Conservation (phyloP, 345 rosid genomes). For the Psidium friedrichsthalianum region DNA sequence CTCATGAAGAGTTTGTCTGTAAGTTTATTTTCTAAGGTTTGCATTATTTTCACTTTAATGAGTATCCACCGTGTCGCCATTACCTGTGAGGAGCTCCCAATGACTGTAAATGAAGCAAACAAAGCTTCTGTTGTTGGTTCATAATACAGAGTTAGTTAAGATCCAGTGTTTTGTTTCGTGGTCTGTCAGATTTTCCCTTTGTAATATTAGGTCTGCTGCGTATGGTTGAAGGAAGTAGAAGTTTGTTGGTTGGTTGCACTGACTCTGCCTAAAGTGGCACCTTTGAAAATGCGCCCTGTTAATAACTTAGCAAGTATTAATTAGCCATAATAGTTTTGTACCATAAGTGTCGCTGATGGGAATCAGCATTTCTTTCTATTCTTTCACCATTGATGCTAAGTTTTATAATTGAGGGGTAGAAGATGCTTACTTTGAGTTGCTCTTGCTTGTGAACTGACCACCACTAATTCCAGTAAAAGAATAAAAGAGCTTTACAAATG, state of each 20-base stretch:
- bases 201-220: background rate
- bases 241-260: background rate
- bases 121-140: background rate
- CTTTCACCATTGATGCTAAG: background rate
- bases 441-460: background rate
- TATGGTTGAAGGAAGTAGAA: background rate
- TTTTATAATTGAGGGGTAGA: background rate
- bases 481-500: background rate
- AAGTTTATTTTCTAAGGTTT: slow-evolving; percentile 18
- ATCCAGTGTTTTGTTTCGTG: background rate
- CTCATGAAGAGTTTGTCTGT: slow-evolving; percentile 97
- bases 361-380: background rate
- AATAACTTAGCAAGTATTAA: background rate
- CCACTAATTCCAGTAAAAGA: background rate
- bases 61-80: background rate
- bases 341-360: background rate
- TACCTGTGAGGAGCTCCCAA: background rate
- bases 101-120: background rate
- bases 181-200: background rate
- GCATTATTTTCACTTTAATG: background rate
- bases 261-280: background rate
- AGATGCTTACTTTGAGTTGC: background rate
- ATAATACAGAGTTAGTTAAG: background rate
- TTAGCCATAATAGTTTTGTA: background rate
- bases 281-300: background rate